Evolutionary conservation across 164 flowering plant species (phyloP).

Genomic region (Stephania japonica): DNA sequence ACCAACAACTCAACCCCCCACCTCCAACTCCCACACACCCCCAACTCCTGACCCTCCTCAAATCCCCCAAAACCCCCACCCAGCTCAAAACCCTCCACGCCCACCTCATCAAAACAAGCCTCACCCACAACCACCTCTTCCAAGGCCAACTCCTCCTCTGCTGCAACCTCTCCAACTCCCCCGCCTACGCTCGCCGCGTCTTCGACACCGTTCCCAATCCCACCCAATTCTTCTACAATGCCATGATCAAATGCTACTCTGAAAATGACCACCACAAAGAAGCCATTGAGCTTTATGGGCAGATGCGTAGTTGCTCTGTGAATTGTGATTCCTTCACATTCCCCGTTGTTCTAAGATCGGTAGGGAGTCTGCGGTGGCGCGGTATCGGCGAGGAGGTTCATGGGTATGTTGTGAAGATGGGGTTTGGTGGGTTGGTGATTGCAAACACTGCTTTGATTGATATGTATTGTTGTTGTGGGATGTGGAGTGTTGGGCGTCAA

Average conservation of each 20-base stretch:
- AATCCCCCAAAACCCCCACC: slow-evolving; percentile 17
- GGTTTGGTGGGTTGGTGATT: slow-evolving; percentile 10
- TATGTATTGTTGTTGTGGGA: slow-evolving; percentile 23
- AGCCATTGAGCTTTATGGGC: slow-evolving; percentile 17
- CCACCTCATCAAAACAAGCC: slow-evolving; percentile 21
- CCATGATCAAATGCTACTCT: slow-evolving; percentile 32
- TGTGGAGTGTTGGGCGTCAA: not conserved
- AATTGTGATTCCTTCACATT: slow-evolving; percentile 25
- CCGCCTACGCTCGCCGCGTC: slow-evolving; percentile 17
- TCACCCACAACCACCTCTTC: slow-evolving; percentile 20
- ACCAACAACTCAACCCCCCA: not conserved
- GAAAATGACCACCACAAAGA: slow-evolving; percentile 10
- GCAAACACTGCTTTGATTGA: slow-evolving; percentile 28
- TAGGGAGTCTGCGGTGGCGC: slow-evolving; percentile 10
- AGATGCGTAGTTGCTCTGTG: slow-evolving; percentile 21
- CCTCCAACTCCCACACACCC: slow-evolving; percentile 6
- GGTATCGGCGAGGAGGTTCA: slow-evolving; percentile 23
- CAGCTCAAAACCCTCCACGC: slow-evolving; percentile 26
- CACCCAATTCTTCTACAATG: slow-evolving; percentile 27
- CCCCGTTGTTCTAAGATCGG: slow-evolving; percentile 23
- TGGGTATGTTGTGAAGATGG: slow-evolving; percentile 20
- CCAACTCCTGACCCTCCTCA: slow-evolving; percentile 16
- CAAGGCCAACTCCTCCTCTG: slow-evolving; percentile 22
- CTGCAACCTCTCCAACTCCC: slow-evolving; percentile 18
- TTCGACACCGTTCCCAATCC: slow-evolving; percentile 18